These are phyloP conservation scores for Cucumis hystrix DNA, from an alignment of 306 rosid genomes.

Conservation along the genomic window DNA sequence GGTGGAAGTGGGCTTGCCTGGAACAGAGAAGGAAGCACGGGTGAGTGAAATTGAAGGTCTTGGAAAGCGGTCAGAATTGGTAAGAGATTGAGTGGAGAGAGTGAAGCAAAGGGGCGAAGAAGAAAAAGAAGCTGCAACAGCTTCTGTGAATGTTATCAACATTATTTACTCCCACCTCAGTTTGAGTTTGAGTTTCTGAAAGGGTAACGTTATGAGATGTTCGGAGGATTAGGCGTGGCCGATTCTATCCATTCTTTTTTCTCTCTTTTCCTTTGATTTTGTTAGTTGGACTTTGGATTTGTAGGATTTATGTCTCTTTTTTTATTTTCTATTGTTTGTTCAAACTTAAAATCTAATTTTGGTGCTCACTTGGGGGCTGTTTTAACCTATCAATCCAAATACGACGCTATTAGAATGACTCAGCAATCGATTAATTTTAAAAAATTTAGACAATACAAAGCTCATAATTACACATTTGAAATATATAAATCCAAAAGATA, in stretches of 20 bases:
- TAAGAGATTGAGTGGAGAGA: slow-evolving; percentile 7
- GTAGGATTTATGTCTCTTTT: no score
- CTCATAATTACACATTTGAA: no score
- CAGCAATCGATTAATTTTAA: no score
- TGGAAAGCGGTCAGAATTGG: slow-evolving; percentile 17
- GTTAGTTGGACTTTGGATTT: no score
- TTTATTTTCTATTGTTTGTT: no score
- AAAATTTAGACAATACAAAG: no score
- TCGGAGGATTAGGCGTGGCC: not conserved
- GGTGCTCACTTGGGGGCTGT: no score
- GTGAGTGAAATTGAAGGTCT: slow-evolving; percentile 18
- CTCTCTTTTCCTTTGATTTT: not conserved
- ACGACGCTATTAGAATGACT: no score
- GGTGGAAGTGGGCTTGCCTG: slow-evolving; percentile 16
- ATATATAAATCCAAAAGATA: no score
- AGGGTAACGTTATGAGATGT: not conserved
- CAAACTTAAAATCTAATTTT: no score
- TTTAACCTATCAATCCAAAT: no score
- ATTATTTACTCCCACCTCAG: slow-evolving; percentile 16
- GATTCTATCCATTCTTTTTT: not conserved
- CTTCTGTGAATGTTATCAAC: slow-evolving; percentile 63
- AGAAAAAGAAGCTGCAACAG: slow-evolving; percentile 31
- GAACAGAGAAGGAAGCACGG: slow-evolving; percentile 35
- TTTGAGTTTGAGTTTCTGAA: not conserved
- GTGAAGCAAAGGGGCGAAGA: slow-evolving; percentile 28